Evolutionary conservation across 495 filamentous ascomycete species (phyloP), one percentile per base, ranked within the genome.

Genomic region (Penicillium steckii): DNA sequence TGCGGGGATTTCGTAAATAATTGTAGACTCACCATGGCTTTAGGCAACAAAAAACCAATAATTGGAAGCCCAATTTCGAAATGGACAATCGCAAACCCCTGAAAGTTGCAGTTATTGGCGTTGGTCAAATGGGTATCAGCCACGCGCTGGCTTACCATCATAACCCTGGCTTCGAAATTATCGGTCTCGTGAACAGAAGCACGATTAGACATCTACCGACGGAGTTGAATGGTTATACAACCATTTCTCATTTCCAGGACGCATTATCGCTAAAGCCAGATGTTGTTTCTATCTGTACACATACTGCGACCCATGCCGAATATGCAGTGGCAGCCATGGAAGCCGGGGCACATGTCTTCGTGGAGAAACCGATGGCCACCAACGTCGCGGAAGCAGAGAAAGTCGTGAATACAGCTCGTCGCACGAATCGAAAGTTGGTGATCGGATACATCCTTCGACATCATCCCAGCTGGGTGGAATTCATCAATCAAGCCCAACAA

Each of bases 101-200:
- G 27, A 45, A 4, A n/a, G 53, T 56, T 9, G 53, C 50, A 21
- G 48, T 56, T 17, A 40, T 56, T n/a, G 53, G 53, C 25, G 32
- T 56, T 17, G 53, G 53, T 42, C 53, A 56, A 30, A 56, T 56
- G 53, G 53, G 53, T 15, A 48, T 45, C 53, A 56, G 53, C 47
- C 53, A 56, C 44, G 47, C 53, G 12, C 29, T 56, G 8, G 53
- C 53, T n/a, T 56, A 56, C 48, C 53, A 56, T 17, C 48, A 42
- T 29, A 56, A 56, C 37, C 48, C 48, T 0, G 53, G 53, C n/a
- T 56, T 51, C 42, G 27, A 46, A 22, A 56, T 56, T 12, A 51
- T 56, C 21, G 37, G 40, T 21, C 41, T 56, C 7, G 41, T 56
- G 1, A 50, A 56, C 25, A 47, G 41, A 51, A 48, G 47, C 15